phyloP scores from a whole-genome alignment of 768 basidiomycete genomes.

The Dacryopinax primogenitus region DNA sequence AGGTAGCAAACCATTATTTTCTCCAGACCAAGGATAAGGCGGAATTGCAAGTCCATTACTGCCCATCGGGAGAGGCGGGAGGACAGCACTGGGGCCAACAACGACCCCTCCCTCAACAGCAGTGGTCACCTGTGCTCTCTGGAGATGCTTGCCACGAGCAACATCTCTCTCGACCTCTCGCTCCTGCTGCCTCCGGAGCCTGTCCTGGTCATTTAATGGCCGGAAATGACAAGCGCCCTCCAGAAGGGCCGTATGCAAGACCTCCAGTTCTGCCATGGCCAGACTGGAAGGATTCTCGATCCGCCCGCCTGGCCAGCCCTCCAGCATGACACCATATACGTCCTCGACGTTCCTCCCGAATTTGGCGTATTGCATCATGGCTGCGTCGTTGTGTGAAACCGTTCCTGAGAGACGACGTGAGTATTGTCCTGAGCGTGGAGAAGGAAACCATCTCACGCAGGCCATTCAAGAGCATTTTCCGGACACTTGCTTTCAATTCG shows the following conservation, averaged over 20 bases:
- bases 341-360: constrained; percentile 2
- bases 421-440: neutral
- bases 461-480: neutral
- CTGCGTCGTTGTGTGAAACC: neutral
- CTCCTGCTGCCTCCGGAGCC: too few species aligned
- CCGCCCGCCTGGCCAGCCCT: neutral
- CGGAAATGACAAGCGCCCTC: neutral
- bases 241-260: neutral
- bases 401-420: neutral
- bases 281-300: neutral
- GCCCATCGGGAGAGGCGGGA: too few species aligned
- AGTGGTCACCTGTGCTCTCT: too few species aligned
- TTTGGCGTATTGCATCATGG: neutral
- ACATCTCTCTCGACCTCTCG: too few species aligned
- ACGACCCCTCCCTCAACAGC: too few species aligned
- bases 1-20: too few species aligned
- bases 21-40: too few species aligned
- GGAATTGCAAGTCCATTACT: too few species aligned
- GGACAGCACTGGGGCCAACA: too few species aligned
- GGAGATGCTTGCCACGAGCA: too few species aligned
- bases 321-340: neutral
- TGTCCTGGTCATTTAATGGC: too few species aligned
- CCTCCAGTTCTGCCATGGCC: neutral
- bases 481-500: neutral
- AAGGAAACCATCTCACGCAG: neutral